Evolutionary conservation across 73 alveolate species (phyloP), one percentile per base, ranked within the genome.

Genomic region (Symbiodinium pilosum): DNA sequence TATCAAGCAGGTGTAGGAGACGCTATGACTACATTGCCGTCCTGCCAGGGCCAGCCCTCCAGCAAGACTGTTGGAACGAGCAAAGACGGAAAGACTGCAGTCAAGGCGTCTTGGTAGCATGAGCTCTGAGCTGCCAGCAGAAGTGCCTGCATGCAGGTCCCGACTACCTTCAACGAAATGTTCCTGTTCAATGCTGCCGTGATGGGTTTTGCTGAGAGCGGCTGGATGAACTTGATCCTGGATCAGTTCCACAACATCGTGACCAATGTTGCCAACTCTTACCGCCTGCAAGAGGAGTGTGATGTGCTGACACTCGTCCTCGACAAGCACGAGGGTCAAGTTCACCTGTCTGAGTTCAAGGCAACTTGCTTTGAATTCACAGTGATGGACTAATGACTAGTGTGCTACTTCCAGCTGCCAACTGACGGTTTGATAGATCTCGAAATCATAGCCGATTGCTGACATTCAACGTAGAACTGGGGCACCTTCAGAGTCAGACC

Each of bases 171-270:
- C 84, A 93, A 44, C 68, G 98, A 93, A 68, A 93, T 93, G 98
- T 93, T 93, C 88, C 83, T 77, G 32, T 93, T 93, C 98, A 93
- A 93, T 20, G 98, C 98, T 36, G 98, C 98, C 8, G 98, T 93
- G 86, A 93, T 93, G 98, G 98, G 98, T n/a, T 68, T 93, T 20
- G 98, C 93, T 28, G 98, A 93, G 47, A 93, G 42, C 54, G 0
- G 85, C 41, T 93, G 98, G 98, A 77, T 93, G 98, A 56, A 52
- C 77, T 85, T 91, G 97, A 69, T 93, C 69, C 85, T 93, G 42
- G 98, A 93, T 43, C 92, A 81, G 69, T 93, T 93, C 84, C 98
- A 93, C 93, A 93, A 93, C 98, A 93, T 93, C n/a, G 98, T 93
- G 51, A 93, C 98, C 39, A 93, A 93, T 38, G 98, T 93, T 54